Percentiles rank a stretch among this genome's conserved stretches.
Conservation (phyloP, 257 asterid species). For the Capsicum baccatum region DNA sequence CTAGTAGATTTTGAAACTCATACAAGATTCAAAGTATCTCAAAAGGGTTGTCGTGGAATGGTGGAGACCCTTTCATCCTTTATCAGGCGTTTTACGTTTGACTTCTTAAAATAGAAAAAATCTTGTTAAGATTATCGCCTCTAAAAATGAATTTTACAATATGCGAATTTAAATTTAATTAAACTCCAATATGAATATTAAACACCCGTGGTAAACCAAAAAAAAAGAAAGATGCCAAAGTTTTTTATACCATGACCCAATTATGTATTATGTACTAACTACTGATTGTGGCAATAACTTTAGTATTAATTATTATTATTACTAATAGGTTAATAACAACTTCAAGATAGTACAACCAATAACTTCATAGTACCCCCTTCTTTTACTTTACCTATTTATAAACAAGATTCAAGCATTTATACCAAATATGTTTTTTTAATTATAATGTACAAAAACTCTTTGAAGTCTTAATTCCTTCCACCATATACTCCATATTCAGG, state of each 20-base stretch:
- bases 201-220: too few relatives aligned
- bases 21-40: background rate
- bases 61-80: rapidly evolving
- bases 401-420: conserved; percentile 8
- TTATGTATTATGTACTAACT: conserved; percentile 23
- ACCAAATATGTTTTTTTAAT: background rate
- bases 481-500: background rate
- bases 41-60: background rate
- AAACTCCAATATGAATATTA: rapidly evolving
- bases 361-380: background rate
- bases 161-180: background rate
- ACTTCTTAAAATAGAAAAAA: background rate
- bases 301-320: background rate
- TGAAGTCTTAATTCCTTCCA: conserved; percentile 2
- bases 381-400: background rate
- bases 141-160: background rate
- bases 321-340: background rate
- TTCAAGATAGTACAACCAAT: background rate
- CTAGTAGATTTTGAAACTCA: background rate
- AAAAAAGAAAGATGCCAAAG: background rate
- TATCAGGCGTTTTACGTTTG: rapidly evolving
- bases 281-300: background rate
- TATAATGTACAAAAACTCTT: background rate
- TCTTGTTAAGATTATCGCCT: rapidly evolving
- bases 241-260: background rate